Conservation (phyloP, 306 rosid species). For the Lotus japonicus region DNA sequence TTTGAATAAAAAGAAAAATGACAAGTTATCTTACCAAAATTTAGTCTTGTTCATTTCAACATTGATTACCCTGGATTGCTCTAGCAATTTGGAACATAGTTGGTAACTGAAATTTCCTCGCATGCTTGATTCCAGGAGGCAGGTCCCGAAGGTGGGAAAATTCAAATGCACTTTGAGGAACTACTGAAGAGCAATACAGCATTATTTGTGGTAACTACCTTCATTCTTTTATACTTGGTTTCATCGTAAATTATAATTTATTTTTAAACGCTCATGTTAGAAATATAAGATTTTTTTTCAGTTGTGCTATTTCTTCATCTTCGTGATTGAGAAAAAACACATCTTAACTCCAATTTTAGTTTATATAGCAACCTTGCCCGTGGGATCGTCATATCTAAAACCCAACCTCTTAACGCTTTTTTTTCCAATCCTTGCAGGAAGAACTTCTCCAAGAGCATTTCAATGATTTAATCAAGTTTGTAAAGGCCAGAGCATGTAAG, state of each 20-base stretch:
- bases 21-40: neutral
- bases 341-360: neutral
- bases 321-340: neutral
- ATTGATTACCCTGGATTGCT: neutral
- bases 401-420: neutral
- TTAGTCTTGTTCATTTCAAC: constrained; percentile 2
- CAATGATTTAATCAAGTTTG: constrained; percentile 72
- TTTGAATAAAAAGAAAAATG: constrained; percentile 4
- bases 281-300: neutral
- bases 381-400: no score
- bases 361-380: no score
- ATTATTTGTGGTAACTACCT: constrained; percentile 72
- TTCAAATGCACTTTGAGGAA: constrained; percentile 91
- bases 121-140: constrained; percentile 65
- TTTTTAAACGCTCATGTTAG: neutral
- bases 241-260: neutral
- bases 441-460: constrained; percentile 90
- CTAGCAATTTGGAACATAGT: constrained; percentile 7
- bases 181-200: constrained; percentile 90
- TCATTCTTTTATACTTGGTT: neutral
- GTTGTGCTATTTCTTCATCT: neutral
- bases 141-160: constrained; percentile 86
- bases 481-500: constrained; percentile 91
- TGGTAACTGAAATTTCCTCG: constrained; percentile 5
- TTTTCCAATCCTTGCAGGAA: constrained; percentile 58